phyloP scores from a whole-genome alignment of 2,329 filamentous ascomycete species.

The Trichoderma breve region DNA sequence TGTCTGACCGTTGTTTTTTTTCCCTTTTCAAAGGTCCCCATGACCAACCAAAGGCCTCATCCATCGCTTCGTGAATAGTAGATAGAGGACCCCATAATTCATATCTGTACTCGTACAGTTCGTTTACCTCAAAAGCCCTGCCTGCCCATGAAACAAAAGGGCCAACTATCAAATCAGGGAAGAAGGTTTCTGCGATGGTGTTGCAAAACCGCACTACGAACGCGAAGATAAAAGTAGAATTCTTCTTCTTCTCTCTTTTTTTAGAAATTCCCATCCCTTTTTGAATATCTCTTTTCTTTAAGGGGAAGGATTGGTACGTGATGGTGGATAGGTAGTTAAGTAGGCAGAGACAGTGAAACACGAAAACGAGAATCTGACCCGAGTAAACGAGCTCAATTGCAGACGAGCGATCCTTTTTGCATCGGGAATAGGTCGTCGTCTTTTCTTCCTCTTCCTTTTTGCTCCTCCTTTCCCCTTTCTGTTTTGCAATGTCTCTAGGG shows the following conservation, averaged over 20 bases:
- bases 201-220: not conserved
- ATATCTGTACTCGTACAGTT: conserved; percentile 15
- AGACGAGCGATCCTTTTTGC: not conserved
- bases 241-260: not conserved
- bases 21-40: not conserved
- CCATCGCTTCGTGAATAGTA: not conserved
- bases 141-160: not conserved
- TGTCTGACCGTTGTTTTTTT: not conserved
- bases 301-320: not conserved
- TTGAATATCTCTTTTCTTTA: not conserved
- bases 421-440: not conserved
- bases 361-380: not conserved
- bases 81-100: not conserved
- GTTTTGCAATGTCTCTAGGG: not conserved
- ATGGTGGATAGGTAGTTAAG: not conserved
- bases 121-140: not conserved
- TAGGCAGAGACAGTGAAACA: not conserved
- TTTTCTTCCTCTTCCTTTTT: not conserved
- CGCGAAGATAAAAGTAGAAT: not conserved
- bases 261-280: not conserved
- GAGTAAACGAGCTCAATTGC: not conserved
- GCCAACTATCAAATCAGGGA: not conserved
- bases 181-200: not conserved
- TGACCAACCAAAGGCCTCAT: not conserved
- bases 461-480: not conserved